A percentile compares a stretch with the other conserved stretches of the same genome.
These are phyloP conservation scores for Lentinula aciculospora DNA, from an alignment of 768 basidiomycete species.

Conservation along the genomic window DNA sequence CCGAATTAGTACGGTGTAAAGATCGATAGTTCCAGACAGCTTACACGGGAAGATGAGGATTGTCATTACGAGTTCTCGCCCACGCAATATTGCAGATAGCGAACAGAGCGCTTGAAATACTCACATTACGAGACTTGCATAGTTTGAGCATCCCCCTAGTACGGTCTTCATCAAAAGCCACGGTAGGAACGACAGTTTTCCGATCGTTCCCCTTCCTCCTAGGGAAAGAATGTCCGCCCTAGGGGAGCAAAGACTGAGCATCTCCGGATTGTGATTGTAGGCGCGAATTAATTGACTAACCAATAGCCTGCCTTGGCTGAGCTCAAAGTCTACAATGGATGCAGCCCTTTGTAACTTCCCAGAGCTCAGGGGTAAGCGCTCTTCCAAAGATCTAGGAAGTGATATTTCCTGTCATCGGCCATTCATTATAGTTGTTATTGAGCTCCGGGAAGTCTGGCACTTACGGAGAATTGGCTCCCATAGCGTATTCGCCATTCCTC, in stretches of 20 bases:
- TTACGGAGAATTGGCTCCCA: slow-evolving; percentile 16
- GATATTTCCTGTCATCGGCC: slow-evolving; percentile 17
- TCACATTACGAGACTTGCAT: slow-evolving; percentile 69
- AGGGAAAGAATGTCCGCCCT: slow-evolving; percentile 78
- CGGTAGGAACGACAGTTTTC: slow-evolving; percentile 65
- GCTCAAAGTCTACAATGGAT: slow-evolving; percentile 49
- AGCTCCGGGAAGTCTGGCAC: neutral
- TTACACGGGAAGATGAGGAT: slow-evolving; percentile 48
- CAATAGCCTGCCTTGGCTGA: slow-evolving; percentile 49
- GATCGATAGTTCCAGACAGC: slow-evolving; percentile 11
- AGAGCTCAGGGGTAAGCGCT: slow-evolving; percentile 31
- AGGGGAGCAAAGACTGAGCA: slow-evolving; percentile 1
- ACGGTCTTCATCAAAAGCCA: slow-evolving; percentile 46
- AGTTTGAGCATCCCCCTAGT: slow-evolving; percentile 61
- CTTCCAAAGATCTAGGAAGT: slow-evolving; percentile 47
- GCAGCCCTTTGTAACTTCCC: slow-evolving; percentile 38
- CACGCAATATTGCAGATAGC: slow-evolving; percentile 74
- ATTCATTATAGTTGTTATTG: neutral
- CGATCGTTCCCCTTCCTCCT: slow-evolving; percentile 35
- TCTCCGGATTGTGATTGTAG: neutral
- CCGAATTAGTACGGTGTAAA: neutral
- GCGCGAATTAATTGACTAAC: slow-evolving; percentile 25
- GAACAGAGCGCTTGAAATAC: slow-evolving; percentile 71
- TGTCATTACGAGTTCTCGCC: slow-evolving; percentile 42
- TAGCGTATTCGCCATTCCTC: slow-evolving; percentile 27